Evolutionary conservation across 2,329 filamentous ascomycete genomes (phyloP).

Genomic region (Chrysoporthe cubensis): DNA sequence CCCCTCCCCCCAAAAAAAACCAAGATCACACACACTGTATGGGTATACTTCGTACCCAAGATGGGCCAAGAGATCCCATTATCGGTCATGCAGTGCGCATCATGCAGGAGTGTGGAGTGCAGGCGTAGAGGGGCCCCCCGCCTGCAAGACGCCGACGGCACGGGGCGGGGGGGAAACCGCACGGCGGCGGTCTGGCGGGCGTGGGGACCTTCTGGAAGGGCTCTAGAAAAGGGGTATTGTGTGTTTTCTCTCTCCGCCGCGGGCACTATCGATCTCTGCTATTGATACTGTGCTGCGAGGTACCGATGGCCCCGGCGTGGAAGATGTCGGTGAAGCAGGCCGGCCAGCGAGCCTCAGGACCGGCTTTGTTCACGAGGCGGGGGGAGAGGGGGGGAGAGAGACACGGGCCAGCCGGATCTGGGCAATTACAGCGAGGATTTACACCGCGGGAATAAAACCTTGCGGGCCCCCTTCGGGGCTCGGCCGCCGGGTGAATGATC

Average conservation of each 20-base stretch:
- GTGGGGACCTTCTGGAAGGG: background rate
- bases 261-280: no score
- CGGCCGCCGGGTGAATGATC: no score
- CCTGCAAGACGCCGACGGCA: background rate
- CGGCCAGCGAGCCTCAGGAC: background rate
- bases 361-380: background rate
- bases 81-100: background rate
- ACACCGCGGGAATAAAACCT: no score
- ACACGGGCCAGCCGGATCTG: no score
- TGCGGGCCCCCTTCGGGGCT: no score
- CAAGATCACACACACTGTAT: background rate
- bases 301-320: background rate
- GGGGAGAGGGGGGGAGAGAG: no score
- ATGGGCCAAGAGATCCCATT: background rate
- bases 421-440: no score
- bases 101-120: constrained; percentile 9
- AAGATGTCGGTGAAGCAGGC: background rate
- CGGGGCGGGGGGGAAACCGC: background rate
- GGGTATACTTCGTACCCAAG: background rate
- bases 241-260: no score
- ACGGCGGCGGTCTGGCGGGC: background rate
- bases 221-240: background rate
- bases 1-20: background rate
- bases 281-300: background rate
- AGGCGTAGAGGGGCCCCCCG: background rate